Percentiles rank a stretch among this genome's conserved stretches.
Evolutionary conservation across 805 yeast species (phyloP).

Genomic region (Metschnikowia matae): DNA sequence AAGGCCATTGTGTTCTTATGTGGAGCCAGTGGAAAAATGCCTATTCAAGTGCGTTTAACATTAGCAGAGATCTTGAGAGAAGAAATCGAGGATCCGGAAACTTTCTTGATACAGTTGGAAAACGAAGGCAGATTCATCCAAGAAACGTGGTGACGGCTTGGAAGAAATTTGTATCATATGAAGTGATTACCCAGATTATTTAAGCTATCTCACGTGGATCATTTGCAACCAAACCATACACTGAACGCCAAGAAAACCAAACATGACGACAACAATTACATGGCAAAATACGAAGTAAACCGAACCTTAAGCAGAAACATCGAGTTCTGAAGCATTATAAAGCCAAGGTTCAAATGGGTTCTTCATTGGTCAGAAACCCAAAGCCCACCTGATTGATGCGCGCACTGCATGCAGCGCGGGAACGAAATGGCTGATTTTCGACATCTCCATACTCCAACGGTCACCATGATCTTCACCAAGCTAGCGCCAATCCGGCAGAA

Average conservation of each 20-base stretch:
- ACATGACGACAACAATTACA: no score
- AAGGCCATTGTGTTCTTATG: constrained; percentile 74
- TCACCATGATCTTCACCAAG: neutral
- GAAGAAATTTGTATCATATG: no score
- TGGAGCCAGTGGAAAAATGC: constrained; percentile 95
- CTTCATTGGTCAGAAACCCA: neutral
- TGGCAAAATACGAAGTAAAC: no score
- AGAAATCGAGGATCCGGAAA: constrained; percentile 41
- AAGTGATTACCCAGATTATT: no score
- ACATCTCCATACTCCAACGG: neutral
- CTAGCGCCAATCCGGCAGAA: constrained; percentile 1
- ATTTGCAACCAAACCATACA: no score
- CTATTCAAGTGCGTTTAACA: constrained; percentile 80
- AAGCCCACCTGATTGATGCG: neutral
- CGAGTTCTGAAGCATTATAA: no score
- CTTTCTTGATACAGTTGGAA: constrained; percentile 58
- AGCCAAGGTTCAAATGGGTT: neutral
- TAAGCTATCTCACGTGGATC: no score
- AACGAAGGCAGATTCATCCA: constrained; percentile 65
- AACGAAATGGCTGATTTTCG: neutral
- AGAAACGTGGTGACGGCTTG: constrained; percentile 69
- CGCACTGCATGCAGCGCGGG: neutral
- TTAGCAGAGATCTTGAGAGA: constrained; percentile 58
- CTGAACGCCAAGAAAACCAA: no score
- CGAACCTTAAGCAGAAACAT: no score